These are phyloP conservation scores for Teunomyces lycoperdinae DNA, from an alignment of 805 yeast species.

Conservation along the genomic window DNA sequence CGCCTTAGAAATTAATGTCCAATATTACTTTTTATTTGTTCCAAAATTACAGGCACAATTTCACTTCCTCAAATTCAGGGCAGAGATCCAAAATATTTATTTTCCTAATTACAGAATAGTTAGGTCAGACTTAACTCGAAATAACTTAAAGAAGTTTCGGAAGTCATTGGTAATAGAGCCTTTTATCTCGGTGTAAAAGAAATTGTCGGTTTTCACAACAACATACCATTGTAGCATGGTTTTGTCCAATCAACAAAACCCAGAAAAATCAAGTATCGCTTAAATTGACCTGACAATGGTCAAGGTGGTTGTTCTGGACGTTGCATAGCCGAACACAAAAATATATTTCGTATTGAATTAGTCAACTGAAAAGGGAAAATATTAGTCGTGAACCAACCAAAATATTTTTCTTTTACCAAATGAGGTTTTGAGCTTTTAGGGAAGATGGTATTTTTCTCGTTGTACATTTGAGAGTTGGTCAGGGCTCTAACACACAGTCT, in stretches of 20 bases:
- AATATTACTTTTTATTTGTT: constrained; percentile 2
- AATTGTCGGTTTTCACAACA: background rate
- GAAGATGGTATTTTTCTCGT: background rate
- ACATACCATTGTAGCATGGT: background rate
- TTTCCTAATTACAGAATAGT: constrained; percentile 1
- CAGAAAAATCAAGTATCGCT: background rate
- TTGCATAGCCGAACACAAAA: background rate
- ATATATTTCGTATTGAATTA: background rate
- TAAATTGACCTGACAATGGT: background rate
- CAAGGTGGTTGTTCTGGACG: background rate
- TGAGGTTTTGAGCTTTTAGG: background rate
- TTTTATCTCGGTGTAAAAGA: background rate
- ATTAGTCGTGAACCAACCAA: background rate
- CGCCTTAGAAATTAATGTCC: background rate
- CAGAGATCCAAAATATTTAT: background rate
- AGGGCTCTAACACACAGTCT: background rate
- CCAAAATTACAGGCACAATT: background rate
- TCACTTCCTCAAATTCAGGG: background rate
- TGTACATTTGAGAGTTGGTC: background rate
- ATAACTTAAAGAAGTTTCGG: background rate
- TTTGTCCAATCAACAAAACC: too few relatives aligned
- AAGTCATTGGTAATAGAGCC: background rate
- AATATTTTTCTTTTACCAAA: background rate
- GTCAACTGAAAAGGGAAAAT: background rate
- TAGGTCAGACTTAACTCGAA: background rate